phyloP scores from a whole-genome alignment of 208 protist genomes.

The Histomonas meleagridis region DNA sequence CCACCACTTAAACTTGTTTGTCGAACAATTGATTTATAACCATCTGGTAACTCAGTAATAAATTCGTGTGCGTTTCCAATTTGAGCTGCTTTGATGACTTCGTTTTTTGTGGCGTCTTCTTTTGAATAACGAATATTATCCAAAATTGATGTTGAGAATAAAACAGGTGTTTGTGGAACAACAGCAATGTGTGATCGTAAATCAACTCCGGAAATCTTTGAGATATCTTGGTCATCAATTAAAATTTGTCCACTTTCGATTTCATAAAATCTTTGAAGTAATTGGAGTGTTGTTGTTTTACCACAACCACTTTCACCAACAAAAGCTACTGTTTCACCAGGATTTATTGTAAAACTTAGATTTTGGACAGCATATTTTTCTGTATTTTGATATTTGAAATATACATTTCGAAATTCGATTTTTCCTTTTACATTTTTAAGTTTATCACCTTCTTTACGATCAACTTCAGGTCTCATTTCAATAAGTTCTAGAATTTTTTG shows the following conservation, averaged over 20 bases:
- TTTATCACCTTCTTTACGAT: background rate
- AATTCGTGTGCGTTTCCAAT: slow-evolving; percentile 55
- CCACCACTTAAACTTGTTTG: background rate
- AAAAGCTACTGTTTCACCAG: slow-evolving; percentile 11
- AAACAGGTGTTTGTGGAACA: slow-evolving; percentile 51
- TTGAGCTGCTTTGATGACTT: slow-evolving; percentile 48
- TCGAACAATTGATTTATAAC: slow-evolving; percentile 40
- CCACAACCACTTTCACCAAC: slow-evolving; percentile 22
- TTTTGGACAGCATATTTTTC: background rate
- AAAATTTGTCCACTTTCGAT: background rate
- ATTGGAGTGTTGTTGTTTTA: background rate
- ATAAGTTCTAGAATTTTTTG: background rate
- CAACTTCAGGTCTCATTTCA: background rate
- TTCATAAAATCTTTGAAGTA: slow-evolving; percentile 30
- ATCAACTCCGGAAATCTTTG: background rate
- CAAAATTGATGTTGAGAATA: slow-evolving; percentile 51
- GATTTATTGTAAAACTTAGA: background rate
- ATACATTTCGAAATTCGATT: slow-evolving; percentile 23
- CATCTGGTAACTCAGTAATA: slow-evolving; percentile 42
- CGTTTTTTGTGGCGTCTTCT: slow-evolving; percentile 30
- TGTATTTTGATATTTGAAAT: background rate
- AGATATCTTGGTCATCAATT: background rate
- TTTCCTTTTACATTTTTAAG: background rate
- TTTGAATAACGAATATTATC: slow-evolving; percentile 54
- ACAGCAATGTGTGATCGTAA: slow-evolving; percentile 40